These are phyloP conservation scores for Isabelozyma gotoi DNA, from an alignment of 805 yeast species.

Conservation along the genomic window DNA sequence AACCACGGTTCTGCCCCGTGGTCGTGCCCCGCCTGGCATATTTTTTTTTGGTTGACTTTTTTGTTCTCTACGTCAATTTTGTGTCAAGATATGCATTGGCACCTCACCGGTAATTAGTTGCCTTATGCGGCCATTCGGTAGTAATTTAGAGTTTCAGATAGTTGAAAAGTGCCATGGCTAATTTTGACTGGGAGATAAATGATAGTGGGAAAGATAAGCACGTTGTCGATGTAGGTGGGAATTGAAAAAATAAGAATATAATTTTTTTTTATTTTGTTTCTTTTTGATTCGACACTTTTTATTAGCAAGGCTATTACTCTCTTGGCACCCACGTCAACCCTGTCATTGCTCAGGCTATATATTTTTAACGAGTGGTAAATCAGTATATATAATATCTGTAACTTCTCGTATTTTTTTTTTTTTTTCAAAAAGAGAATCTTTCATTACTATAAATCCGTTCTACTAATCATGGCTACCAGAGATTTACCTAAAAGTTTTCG, in stretches of 20 bases:
- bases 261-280: too few relatives aligned
- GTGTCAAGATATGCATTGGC: background rate
- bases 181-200: background rate
- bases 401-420: too few relatives aligned
- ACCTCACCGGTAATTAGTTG: background rate
- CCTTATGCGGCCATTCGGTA: background rate
- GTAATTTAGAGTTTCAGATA: background rate
- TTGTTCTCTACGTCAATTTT: background rate
- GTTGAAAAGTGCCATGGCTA: background rate
- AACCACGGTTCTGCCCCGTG: too few relatives aligned
- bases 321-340: too few relatives aligned
- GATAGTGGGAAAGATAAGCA: background rate
- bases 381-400: too few relatives aligned
- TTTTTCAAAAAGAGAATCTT: too few relatives aligned
- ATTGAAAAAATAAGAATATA: background rate
- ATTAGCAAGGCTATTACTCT: too few relatives aligned
- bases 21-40: background rate
- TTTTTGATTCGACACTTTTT: too few relatives aligned
- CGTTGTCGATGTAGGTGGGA: background rate
- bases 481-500: slow-evolving; percentile 47
- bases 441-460: too few relatives aligned
- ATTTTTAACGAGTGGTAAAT: too few relatives aligned
- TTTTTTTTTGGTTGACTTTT: background rate
- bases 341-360: too few relatives aligned
- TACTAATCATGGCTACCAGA: slow-evolving; percentile 34